Base-by-base conservation (phyloP, 129 eudicot genomes). In the Chrysanthemum lavandulifolium region DNA sequence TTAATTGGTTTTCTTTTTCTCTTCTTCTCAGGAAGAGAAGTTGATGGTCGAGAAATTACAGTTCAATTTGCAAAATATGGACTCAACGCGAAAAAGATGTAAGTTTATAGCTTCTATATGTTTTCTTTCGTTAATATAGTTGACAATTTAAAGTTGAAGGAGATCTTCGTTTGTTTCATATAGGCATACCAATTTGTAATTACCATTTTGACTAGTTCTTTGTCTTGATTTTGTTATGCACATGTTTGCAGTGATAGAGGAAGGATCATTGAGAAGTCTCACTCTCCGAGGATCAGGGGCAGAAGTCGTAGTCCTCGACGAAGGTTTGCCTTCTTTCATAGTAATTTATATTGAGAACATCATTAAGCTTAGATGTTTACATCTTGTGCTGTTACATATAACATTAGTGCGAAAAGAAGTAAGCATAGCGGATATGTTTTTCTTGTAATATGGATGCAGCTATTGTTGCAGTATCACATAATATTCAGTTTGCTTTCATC, bases 1-100 rank as follows among this genome's bases (percentile, higher is more conserved):
- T 52, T 77, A 19, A 53, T 43, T 16, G 18, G 43, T 54, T 69
- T 19, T 43, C 16, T 6, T 65, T n/a, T 60, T 43, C 4, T 68
- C 0, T 25, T 62, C 61, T 73, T 74, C 8, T 69, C 84, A 93
- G 98, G 96, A 73, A 86, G 86, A 83, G 78, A 81, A 60, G 98
- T 94, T 65, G 98, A 90, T 82, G 98, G 98, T 4, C 73, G n/a
- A 81, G 98, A 94, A 82, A 94, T 94, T n/a, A 84, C 89, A 73
- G 98, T 94, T 61, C 96, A 94, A 57, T 89, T 94, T 78, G 98
- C 97, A 1, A 94, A 94, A 65, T 94, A 87, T 80, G 97, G 98
- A n/a, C 98, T 96, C 31, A 94, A 88, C n/a, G 98, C 98, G 98
- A 97, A 90, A 67, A 61, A 84, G 54, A 94, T 94, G 98, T 94